Conservation (phyloP, 768 basidiomycete species). For the Panus rudis region DNA sequence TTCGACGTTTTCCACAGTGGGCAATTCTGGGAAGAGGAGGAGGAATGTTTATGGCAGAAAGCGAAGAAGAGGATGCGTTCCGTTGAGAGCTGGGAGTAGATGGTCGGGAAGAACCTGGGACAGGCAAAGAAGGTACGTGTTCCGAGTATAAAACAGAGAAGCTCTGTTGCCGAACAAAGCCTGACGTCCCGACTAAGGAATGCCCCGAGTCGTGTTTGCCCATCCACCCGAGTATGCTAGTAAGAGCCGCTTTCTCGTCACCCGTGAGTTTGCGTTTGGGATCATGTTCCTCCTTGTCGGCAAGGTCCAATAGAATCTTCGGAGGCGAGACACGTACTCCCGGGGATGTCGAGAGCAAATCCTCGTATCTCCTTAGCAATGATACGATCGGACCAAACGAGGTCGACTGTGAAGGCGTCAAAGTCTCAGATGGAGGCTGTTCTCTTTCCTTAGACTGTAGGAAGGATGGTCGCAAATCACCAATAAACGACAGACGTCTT, state of each 20-base stretch:
- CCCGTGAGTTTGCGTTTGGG: constrained; percentile 38
- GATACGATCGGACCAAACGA: constrained; percentile 34
- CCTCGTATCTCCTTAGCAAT: constrained; percentile 32
- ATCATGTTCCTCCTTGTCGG: constrained; percentile 39
- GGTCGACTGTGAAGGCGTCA: constrained; percentile 10
- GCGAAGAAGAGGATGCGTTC: constrained; percentile 8
- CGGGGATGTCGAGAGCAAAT: constrained; percentile 46
- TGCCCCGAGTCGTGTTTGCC: constrained; percentile 29
- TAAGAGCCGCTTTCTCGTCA: constrained; percentile 49
- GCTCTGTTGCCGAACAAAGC: constrained; percentile 54
- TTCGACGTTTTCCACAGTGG: constrained; percentile 36
- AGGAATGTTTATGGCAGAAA: constrained; percentile 4
- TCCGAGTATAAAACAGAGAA: constrained; percentile 44
- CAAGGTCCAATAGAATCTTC: constrained; percentile 39
- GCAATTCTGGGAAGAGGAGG: constrained; percentile 14
- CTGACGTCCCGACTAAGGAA: constrained; percentile 42
- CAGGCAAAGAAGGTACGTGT: constrained; percentile 22
- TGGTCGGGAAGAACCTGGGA: constrained; percentile 11
- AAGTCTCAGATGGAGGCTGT: neutral
- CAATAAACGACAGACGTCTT: constrained; percentile 34
- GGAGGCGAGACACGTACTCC: constrained; percentile 44
- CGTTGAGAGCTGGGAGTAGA: constrained; percentile 11
- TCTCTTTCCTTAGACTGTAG: constrained; percentile 2
- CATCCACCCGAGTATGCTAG: constrained; percentile 57
- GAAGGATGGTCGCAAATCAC: constrained; percentile 9